Base-by-base conservation (phyloP, 768 basidiomycete species). In the Boletellus ananas region DNA sequence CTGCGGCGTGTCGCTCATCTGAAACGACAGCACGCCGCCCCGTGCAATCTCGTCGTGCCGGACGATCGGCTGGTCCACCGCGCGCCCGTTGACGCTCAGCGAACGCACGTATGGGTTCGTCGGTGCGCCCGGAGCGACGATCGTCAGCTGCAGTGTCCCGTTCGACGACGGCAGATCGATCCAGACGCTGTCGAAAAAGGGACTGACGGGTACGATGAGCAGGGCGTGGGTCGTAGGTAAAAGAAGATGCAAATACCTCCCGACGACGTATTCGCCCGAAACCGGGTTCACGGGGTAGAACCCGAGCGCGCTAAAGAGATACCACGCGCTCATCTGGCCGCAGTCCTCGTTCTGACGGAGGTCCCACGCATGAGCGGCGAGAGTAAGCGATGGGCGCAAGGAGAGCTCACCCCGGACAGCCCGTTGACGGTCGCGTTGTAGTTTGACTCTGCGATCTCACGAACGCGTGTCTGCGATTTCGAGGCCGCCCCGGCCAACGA, bases 241-340 rank as follows among this genome's bases (percentile, higher is more conserved):
- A 47, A 29, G 7, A 27, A 18, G 11, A 9, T 3, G 11, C 14
- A 12, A 77, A 38, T 60, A 85, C 86, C 82, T 81, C 55, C 89
- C 90, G 40, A 93, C 73, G 49, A 90, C 73, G 53, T 91, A 92
- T 58, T 81, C 79, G 2, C 79, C 82, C 0, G 84, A 86, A 0
- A 85, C 85, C 0, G 90, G 90, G 61, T 91, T 85, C 35, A 91
- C 87, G 34, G 87, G 88, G 58, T 92, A 92, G 65, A 92, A 87
- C 1, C 90, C 89, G 66, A 93, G 74, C 0, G 87, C 81, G 43
- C 81, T 84, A 70, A 90, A 91, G 13, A 91, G 75, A 58, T 84
- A 91, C 90, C 90, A 92, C 0, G 89, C 86, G 58, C 85, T 88
- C 90, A 92, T 92, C 63, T 93, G 90, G 1, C 90, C 89, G 55